phyloP scores from a whole-genome alignment of 768 basidiomycete genomes.

The Mrakia gelida region DNA sequence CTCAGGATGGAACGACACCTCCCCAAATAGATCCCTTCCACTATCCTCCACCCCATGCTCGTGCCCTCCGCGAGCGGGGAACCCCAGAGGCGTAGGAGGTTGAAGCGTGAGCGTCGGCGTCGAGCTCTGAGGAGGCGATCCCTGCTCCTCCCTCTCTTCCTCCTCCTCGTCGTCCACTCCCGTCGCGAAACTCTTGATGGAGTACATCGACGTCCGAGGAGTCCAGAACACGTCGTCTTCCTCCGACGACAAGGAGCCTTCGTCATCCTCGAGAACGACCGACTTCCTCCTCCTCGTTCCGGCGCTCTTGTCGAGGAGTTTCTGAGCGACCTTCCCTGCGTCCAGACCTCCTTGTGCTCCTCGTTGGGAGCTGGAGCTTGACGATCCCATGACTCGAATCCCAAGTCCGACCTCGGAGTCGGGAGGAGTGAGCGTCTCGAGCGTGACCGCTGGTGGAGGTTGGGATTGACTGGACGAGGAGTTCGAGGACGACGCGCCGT shows the following conservation, averaged over 20 bases:
- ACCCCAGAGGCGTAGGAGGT: constrained; percentile 26
- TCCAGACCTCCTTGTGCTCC: neutral
- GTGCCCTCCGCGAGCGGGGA: neutral
- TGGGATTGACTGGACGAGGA: neutral
- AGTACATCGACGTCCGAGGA: constrained; percentile 15
- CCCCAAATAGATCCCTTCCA: constrained; percentile 18
- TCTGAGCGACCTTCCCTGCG: neutral
- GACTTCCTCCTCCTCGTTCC: neutral
- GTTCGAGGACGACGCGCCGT: neutral
- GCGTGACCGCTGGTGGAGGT: neutral
- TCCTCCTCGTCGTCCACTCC: no score
- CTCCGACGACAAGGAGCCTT: neutral
- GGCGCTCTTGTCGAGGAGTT: neutral
- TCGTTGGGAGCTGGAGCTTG: neutral
- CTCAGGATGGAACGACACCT: constrained; percentile 22
- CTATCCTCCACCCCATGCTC: neutral
- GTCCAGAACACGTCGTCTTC: constrained; percentile 25
- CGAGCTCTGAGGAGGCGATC: neutral
- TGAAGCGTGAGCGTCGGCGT: constrained; percentile 20
- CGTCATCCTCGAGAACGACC: neutral
- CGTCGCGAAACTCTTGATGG: neutral
- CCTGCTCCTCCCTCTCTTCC: neutral
- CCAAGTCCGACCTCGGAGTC: neutral
- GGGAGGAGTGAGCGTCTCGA: constrained; percentile 6
- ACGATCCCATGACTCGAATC: neutral